Evolutionary conservation across 768 basidiomycete species (phyloP).

Genomic region (Chiua virens): DNA sequence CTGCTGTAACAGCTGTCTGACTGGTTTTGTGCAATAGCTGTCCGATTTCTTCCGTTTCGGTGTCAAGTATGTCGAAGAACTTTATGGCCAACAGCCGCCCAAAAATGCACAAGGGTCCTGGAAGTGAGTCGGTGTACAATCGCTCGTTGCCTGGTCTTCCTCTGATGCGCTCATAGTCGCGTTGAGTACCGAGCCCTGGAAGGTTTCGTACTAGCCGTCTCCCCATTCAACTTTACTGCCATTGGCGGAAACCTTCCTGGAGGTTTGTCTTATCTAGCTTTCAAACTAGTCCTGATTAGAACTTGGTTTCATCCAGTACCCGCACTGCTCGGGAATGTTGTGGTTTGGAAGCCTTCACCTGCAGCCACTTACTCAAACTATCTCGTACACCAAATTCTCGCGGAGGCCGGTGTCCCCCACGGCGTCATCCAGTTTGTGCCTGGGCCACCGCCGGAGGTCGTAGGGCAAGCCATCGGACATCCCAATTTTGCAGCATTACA

Average conservation of each 20-base stretch:
- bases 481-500: constrained; percentile 84
- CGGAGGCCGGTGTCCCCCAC: constrained; percentile 91
- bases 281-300: background rate
- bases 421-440: constrained; percentile 98
- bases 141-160: background rate
- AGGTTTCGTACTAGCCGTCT: constrained; percentile 96
- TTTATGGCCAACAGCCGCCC: constrained; percentile 87
- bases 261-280: constrained; percentile 35
- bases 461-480: constrained; percentile 79
- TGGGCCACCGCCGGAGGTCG: constrained; percentile 82
- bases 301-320: constrained; percentile 53
- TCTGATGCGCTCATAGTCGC: constrained; percentile 54
- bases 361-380: constrained; percentile 95
- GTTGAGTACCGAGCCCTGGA: constrained; percentile 96
- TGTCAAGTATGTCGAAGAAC: constrained; percentile 94
- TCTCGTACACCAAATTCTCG: constrained; percentile 84
- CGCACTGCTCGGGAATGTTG: constrained; percentile 91
- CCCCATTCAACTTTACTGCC: constrained; percentile 98
- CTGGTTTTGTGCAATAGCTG: constrained; percentile 44
- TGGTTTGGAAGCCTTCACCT: constrained; percentile 97
- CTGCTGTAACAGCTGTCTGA: background rate
- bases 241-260: constrained; percentile 95
- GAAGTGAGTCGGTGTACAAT: constrained; percentile 67
- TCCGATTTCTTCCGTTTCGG: constrained; percentile 95
- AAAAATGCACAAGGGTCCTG: constrained; percentile 85